Conservation (phyloP, 345 rosid species). For the Pelargonium nanum region DNA sequence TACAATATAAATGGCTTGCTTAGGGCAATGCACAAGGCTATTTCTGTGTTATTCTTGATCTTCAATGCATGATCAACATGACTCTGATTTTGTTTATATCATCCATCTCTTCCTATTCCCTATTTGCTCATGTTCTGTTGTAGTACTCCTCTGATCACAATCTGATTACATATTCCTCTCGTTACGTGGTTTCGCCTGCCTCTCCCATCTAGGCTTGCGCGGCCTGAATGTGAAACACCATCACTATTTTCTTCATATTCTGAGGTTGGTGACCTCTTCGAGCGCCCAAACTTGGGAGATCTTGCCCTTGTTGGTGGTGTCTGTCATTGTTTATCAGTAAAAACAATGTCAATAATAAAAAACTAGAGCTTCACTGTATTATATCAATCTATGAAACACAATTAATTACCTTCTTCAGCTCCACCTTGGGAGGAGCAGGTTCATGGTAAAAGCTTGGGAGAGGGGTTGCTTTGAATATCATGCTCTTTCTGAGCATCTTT, state of each 20-base stretch:
- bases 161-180: not conserved
- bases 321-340: slow-evolving; percentile 3
- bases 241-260: not conserved
- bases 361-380: not conserved
- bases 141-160: too few relatives aligned
- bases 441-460: slow-evolving; percentile 33
- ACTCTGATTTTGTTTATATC: not conserved
- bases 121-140: not conserved
- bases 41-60: not conserved
- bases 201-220: too few relatives aligned
- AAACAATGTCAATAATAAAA: not conserved
- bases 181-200: not conserved
- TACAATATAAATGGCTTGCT: too few relatives aligned
- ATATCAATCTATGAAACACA: not conserved
- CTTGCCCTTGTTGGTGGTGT: slow-evolving; percentile 30
- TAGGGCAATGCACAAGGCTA: too few relatives aligned
- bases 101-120: not conserved
- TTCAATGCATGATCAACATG: not conserved
- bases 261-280: slow-evolving; percentile 5
- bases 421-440: slow-evolving; percentile 25
- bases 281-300: slow-evolving; percentile 27
- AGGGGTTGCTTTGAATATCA: slow-evolving; percentile 29
- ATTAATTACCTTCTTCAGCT: slow-evolving; percentile 28
- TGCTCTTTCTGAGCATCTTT: slow-evolving; percentile 29
- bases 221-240: not conserved